Percentiles rank a stretch among this genome's conserved stretches.
These are phyloP conservation scores for Nannochloropsis salina DNA, from an alignment of 108 stramenopile genomes.

Conservation along the genomic window DNA sequence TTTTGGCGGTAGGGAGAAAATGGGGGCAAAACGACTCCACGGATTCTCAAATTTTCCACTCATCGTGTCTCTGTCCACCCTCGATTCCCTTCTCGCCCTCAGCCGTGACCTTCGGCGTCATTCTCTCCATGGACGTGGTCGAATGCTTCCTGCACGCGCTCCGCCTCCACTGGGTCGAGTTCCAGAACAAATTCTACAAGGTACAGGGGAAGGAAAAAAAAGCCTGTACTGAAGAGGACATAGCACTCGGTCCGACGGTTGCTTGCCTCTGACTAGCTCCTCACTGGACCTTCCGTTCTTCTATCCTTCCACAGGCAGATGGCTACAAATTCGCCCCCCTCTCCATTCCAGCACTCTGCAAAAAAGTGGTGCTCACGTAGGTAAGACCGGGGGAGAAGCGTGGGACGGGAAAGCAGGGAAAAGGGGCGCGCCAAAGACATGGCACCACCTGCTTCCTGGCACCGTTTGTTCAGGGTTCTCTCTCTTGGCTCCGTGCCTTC, in stretches of 20 bases:
- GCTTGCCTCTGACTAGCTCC: neutral
- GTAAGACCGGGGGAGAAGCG: neutral
- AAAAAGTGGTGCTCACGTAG: conserved; percentile 50
- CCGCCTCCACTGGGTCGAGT: conserved; percentile 99
- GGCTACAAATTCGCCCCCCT: conserved; percentile 84
- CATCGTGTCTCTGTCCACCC: neutral
- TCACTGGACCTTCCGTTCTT: neutral
- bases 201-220: conserved; percentile 26
- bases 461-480: neutral
- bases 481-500: neutral
- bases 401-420: too few relatives aligned
- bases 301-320: conserved; percentile 54
- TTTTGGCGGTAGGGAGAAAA: conserved; percentile 47
- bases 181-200: conserved; percentile 97
- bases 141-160: conserved; percentile 99
- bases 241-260: neutral
- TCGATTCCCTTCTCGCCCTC: conserved; percentile 44
- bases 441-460: too few relatives aligned
- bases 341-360: conserved; percentile 71
- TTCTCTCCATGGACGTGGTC: conserved; percentile 94
- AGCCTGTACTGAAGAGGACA: neutral
- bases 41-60: neutral
- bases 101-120: conserved; percentile 86
- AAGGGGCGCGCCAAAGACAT: too few relatives aligned
- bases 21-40: neutral